These are phyloP conservation scores for Oehlia diaphana DNA, from an alignment of 192 early-diverging fungal genomes.

Conservation along the genomic window DNA sequence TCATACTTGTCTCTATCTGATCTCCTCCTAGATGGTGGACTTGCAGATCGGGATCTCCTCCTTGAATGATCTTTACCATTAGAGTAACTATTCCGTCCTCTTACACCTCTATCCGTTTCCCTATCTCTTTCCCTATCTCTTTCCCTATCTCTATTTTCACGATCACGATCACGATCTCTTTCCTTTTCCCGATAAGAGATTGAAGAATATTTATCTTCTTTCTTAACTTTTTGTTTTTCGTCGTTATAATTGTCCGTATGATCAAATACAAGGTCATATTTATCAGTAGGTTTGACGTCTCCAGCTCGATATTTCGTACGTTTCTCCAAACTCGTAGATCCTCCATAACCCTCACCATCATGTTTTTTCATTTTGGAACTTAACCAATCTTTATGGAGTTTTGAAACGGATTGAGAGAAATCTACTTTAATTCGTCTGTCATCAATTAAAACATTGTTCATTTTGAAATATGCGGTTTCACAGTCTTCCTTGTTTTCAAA, in stretches of 20 bases:
- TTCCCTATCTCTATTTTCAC: conserved; percentile 4
- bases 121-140: conserved; percentile 13
- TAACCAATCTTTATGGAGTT: conserved; percentile 80
- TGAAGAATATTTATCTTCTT: not conserved
- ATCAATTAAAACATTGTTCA: conserved; percentile 96
- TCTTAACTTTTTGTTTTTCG: not conserved
- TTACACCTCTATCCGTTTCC: not conserved
- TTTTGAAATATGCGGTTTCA: conserved; percentile 94
- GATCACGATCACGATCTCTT: conserved; percentile 23
- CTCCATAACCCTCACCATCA: conserved; percentile 39
- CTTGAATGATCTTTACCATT: not conserved
- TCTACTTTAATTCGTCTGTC: conserved; percentile 96
- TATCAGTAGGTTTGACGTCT: conserved; percentile 24
- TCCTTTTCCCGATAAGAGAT: conserved; percentile 6
- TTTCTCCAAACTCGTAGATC: conserved; percentile 51
- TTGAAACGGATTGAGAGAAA: conserved; percentile 94
- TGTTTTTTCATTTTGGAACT: conserved; percentile 44
- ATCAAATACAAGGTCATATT: conserved; percentile 55
- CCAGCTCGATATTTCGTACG: conserved; percentile 54
- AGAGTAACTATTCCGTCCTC: conserved; percentile 9
- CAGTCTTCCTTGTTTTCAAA: conserved; percentile 85
- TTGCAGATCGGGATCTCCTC: conserved; percentile 28
- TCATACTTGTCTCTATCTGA: not conserved
- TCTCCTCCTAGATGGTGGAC: conserved; percentile 23
- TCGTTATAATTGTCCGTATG: conserved; percentile 17